Evolutionary conservation across 257 asterid species (phyloP).

Genomic region (Solanum chmielewskii): DNA sequence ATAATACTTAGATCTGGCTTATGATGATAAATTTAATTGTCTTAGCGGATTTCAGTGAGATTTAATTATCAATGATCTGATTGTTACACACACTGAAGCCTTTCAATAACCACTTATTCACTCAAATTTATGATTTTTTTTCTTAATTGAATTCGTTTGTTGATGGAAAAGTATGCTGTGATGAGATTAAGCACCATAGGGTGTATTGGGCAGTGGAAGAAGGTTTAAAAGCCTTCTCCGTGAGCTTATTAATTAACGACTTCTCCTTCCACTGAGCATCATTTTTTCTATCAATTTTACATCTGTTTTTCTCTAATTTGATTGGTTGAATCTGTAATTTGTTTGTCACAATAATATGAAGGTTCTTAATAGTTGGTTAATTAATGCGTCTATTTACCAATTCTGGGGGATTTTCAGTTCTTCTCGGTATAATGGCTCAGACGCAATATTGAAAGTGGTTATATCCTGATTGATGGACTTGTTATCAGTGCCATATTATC

Average conservation of each 20-base stretch:
- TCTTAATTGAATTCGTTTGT: not conserved
- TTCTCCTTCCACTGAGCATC: constrained; percentile 64
- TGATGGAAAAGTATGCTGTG: constrained; percentile 21
- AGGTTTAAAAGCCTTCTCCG: constrained; percentile 10
- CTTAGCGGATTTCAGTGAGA: constrained; percentile 99
- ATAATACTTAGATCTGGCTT: constrained; percentile 5
- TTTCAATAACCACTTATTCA: not conserved
- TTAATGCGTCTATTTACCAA: constrained; percentile 70
- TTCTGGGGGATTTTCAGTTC: constrained; percentile 49
- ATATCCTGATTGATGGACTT: constrained; percentile 61
- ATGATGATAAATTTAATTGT: constrained; percentile 47
- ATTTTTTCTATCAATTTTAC: not conserved
- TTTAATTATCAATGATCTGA: constrained; percentile 60
- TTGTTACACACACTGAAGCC: constrained; percentile 98
- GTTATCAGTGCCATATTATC: constrained; percentile 36
- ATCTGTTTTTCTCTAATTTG: not conserved
- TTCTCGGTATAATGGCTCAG: constrained; percentile 82
- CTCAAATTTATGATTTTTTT: not conserved
- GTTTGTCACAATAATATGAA: too few species aligned
- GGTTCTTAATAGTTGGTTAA: not conserved
- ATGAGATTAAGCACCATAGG: constrained; percentile 25
- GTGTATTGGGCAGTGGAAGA: constrained; percentile 43
- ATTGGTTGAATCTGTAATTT: too few species aligned
- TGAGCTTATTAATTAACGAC: constrained; percentile 35
- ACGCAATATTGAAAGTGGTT: constrained; percentile 43